Conservation (phyloP, 225 moss, liverwort and hornwort genomes). For the Polytrichum formosum region DNA sequence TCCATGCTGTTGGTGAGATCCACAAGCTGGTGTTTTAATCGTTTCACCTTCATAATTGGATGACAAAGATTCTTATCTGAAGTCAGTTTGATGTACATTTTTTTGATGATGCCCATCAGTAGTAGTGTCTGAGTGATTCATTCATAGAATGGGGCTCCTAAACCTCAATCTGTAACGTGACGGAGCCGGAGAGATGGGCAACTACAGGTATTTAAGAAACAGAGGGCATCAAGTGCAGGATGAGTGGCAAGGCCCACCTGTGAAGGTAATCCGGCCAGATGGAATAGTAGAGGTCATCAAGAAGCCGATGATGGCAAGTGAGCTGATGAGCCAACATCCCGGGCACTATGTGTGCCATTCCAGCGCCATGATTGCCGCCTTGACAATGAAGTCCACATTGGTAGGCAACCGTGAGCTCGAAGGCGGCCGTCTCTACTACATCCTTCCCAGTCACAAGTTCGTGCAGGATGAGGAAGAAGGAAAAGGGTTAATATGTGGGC, state of each 20-base stretch:
- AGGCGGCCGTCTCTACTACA: constrained; percentile 52
- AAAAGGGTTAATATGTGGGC: constrained; percentile 1
- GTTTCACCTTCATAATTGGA: too few relatives aligned
- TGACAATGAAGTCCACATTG: constrained; percentile 26
- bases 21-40: too few relatives aligned
- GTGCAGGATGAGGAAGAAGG: constrained; percentile 6
- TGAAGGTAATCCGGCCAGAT: constrained; percentile 39
- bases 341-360: constrained; percentile 51
- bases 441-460: constrained; percentile 50
- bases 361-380: constrained; percentile 43
- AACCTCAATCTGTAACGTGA: too few relatives aligned
- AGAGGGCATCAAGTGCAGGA: constrained; percentile 49
- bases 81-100: too few relatives aligned
- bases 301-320: constrained; percentile 33
- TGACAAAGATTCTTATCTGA: too few relatives aligned
- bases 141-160: too few relatives aligned
- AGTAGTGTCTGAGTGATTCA: too few relatives aligned
- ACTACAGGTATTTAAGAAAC: constrained; percentile 36
- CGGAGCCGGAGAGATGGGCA: constrained; percentile 30
- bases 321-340: constrained; percentile 41
- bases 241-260: constrained; percentile 57
- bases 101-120: too few relatives aligned
- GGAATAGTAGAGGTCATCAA: constrained; percentile 41
- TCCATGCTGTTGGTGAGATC: too few relatives aligned
- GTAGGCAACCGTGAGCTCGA: constrained; percentile 41